A percentile compares a stretch with the other conserved stretches of the same genome.
Conservation (phyloP, 345 rosid genomes). For the Boechera divaricarpa region DNA sequence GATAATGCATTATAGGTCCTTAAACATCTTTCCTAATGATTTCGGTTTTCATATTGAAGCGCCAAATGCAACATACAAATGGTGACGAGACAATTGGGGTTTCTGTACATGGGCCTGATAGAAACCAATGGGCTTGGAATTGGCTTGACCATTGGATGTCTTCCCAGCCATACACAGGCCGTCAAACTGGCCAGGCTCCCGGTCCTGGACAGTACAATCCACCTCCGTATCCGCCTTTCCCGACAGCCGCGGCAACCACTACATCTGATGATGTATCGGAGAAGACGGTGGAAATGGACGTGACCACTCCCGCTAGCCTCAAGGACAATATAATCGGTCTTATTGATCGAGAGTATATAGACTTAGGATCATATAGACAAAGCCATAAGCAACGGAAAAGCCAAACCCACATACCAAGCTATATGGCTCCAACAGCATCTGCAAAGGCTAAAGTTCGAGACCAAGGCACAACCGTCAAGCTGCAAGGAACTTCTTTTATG, state of each 20-base stretch:
- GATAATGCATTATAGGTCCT: neutral
- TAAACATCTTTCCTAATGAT: neutral
- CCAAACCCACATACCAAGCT: conserved; percentile 64
- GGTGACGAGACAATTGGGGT: conserved; percentile 47
- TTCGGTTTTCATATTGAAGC: conserved; percentile 32
- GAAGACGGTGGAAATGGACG: conserved; percentile 85
- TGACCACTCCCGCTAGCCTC: conserved; percentile 46
- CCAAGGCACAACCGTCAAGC: conserved; percentile 51
- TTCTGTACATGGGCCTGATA: conserved; percentile 51
- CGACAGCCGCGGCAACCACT: conserved; percentile 50
- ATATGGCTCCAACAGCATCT: conserved; percentile 87
- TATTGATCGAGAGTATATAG: conserved; percentile 42
- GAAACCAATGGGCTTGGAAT: conserved; percentile 85
- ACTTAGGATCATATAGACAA: conserved; percentile 44
- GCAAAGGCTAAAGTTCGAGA: conserved; percentile 83
- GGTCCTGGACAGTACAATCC: conserved; percentile 53
- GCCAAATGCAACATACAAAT: conserved; percentile 50
- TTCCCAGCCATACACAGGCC: conserved; percentile 61
- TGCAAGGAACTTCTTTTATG: conserved; percentile 44
- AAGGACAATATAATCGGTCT: conserved; percentile 37
- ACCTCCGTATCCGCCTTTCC: conserved; percentile 59
- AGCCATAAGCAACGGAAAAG: conserved; percentile 48
- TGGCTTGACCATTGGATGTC: conserved; percentile 99
- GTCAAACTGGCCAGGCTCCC: conserved; percentile 48
- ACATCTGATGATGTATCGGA: conserved; percentile 73